Evolutionary conservation across 495 filamentous ascomycete species (phyloP).

Genomic region (Xylaria telfairii): DNA sequence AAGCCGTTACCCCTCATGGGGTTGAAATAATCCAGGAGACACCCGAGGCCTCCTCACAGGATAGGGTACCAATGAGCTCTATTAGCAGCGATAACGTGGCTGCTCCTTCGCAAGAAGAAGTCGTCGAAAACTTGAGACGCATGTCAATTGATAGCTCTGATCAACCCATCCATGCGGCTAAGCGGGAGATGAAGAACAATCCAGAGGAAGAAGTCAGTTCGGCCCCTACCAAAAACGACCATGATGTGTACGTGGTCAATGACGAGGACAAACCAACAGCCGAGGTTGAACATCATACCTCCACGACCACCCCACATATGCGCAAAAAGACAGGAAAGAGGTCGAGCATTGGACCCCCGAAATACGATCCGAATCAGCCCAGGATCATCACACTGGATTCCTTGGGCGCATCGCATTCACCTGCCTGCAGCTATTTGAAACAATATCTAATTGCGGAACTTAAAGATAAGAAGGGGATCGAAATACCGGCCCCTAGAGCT

Average conservation of each 20-base stretch:
- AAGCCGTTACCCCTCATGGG: slow-evolving; percentile 28
- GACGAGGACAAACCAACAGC: slow-evolving; percentile 18
- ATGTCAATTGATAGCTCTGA: slow-evolving; percentile 36
- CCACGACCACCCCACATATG: slow-evolving; percentile 7
- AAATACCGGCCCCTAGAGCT: slow-evolving; percentile 56
- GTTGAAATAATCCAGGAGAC: slow-evolving; percentile 16
- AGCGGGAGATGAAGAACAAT: slow-evolving; percentile 26
- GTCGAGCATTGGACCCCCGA: slow-evolving; percentile 36
- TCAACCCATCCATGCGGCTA: slow-evolving; percentile 22
- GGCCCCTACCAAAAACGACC: background rate
- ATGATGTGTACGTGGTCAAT: slow-evolving; percentile 23
- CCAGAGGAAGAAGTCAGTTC: slow-evolving; percentile 16
- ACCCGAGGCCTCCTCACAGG: slow-evolving; percentile 9
- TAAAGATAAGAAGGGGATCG: slow-evolving; percentile 66
- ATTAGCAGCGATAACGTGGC: background rate
- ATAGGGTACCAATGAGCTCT: background rate
- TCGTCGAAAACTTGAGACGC: slow-evolving; percentile 31
- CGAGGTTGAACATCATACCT: slow-evolving; percentile 21
- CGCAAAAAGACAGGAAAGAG: slow-evolving; percentile 36
- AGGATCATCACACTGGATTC: slow-evolving; percentile 92
- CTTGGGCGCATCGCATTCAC: slow-evolving; percentile 64
- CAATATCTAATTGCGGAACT: slow-evolving; percentile 80
- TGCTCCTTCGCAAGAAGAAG: slow-evolving; percentile 21
- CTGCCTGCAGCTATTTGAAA: slow-evolving; percentile 69
- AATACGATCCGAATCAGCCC: slow-evolving; percentile 52